Percentiles rank a stretch among this genome's conserved stretches.
Conservation (phyloP, 495 filamentous ascomycete genomes). For the Penicillium coffeae region DNA sequence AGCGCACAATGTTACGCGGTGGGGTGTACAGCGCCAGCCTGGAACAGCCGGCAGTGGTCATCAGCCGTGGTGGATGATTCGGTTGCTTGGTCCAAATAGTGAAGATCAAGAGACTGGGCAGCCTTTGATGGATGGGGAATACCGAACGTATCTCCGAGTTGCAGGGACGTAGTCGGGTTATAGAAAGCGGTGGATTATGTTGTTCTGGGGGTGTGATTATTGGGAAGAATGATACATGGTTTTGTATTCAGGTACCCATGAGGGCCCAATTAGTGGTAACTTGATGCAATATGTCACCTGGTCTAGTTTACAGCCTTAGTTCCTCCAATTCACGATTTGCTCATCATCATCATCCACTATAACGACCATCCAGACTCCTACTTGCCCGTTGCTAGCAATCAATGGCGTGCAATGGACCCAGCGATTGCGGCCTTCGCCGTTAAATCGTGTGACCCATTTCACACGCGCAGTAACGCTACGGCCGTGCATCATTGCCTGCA, state of each 20-base stretch:
- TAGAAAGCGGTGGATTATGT: too few relatives aligned
- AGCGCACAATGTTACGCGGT: conserved; percentile 12
- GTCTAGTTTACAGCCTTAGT: too few relatives aligned
- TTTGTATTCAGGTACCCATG: neutral
- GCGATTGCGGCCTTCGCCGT: conserved; percentile 43
- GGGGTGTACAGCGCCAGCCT: conserved; percentile 5
- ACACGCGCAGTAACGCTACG: conserved; percentile 63
- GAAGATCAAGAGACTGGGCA: conserved; percentile 1
- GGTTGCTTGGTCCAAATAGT: conserved; percentile 7
- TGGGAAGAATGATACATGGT: neutral
- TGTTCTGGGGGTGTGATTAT: too few relatives aligned
- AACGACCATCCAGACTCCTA: conserved; percentile 63
- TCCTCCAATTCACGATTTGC: conserved; percentile 15
- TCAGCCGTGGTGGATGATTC: conserved; percentile 5
- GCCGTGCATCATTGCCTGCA: conserved; percentile 52
- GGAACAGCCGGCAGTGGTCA: conserved; percentile 2
- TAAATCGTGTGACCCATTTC: conserved; percentile 49
- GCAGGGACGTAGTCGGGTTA: too few relatives aligned
- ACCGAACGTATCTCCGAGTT: conserved; percentile 7
- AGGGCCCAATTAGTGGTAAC: neutral
- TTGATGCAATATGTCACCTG: too few relatives aligned
- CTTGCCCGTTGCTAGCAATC: conserved; percentile 51
- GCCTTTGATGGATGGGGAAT: conserved; percentile 5
- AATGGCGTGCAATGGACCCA: conserved; percentile 63
- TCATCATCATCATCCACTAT: conserved; percentile 49